A percentile compares a stretch with the other conserved stretches of the same genome.
phyloP scores from a whole-genome alignment of 768 basidiomycete genomes.

The Strobilomyces confusus region DNA sequence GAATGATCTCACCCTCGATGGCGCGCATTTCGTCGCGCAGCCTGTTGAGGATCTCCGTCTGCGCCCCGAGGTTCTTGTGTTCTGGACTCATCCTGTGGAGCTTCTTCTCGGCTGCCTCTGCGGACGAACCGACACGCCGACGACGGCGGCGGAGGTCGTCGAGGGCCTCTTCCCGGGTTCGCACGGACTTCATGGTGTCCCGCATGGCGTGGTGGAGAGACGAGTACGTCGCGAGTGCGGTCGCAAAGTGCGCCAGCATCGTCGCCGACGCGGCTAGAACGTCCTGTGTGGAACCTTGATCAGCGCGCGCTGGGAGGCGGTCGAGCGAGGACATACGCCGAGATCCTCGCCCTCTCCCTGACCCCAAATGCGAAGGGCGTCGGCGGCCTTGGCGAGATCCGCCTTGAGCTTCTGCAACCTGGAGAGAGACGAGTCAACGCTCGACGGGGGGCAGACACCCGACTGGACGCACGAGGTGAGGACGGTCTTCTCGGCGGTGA shows the following conservation, averaged over 20 bases:
- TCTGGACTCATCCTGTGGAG: constrained; percentile 86
- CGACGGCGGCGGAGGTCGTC: constrained; percentile 73
- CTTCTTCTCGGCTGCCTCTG: constrained; percentile 84
- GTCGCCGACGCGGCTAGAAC: constrained; percentile 66
- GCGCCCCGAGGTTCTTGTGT: constrained; percentile 74
- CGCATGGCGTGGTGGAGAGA: constrained; percentile 61
- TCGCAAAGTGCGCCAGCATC: constrained; percentile 62
- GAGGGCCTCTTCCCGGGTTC: constrained; percentile 79
- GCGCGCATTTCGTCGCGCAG: constrained; percentile 72
- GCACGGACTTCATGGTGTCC: constrained; percentile 72
- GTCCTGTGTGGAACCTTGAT: constrained; percentile 45
- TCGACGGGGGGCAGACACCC: neutral
- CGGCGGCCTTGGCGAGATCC: constrained; percentile 67
- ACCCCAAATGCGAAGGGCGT: constrained; percentile 71
- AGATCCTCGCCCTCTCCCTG: constrained; percentile 81
- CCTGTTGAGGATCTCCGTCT: constrained; percentile 67
- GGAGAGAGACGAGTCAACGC: neutral
- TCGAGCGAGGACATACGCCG: constrained; percentile 43
- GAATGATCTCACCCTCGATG: constrained; percentile 81
- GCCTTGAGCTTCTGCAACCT: constrained; percentile 64
- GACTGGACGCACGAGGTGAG: constrained; percentile 56
- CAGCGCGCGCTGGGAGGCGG: neutral
- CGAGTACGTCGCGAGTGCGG: constrained; percentile 66
- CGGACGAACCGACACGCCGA: constrained; percentile 59
- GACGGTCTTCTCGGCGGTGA: constrained; percentile 82